Evolutionary conservation across 2,329 filamentous ascomycete species (phyloP), one percentile per base, ranked within the genome.

Genomic region (Exophiala lecanii-corni): DNA sequence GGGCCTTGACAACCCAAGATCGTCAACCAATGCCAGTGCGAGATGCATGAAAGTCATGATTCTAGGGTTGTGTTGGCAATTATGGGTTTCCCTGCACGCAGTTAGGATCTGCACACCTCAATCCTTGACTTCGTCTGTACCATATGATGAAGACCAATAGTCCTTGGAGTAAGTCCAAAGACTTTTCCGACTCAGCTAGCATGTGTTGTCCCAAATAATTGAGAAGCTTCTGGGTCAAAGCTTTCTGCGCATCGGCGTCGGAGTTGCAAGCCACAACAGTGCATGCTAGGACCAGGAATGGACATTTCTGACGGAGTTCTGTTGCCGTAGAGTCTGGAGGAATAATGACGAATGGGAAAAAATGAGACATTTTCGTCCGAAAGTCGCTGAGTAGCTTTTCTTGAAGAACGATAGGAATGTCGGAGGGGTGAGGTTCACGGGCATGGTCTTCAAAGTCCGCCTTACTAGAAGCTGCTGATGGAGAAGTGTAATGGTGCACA

Each of bases 151-250:
- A 58, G 0, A 68, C 56, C 13, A 68, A 45, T 2, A 67, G 35
- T 3, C 63, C 66, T 51, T 69, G 63, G 18, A 69, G 54, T 10
- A 65, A 53, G 28, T 66, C 66, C n/a, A 69, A 58, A 12, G 55
- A 62, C 17, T 62, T 57, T 5, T 62, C 53, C 1, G 57, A 57
- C 5, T 53, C 53, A 5, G 59, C 34, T 9, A 68, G 50, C 35
- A 64, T 61, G 9, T 58, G 57, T 12, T 57, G 51, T n/a, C 58
- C 54, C 35, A 66, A 49, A 30, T 58, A 55, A 2, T 50, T 49
- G 25, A 58, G 54, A 19, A 64, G 41, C 18, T 59, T 55, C 15
- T 58, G 58, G 2, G 56, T 55, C 3, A 64, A 52, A 2, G 51
- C 47, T 18, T 41, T 42, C 36, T 63, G 60, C 16, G 56, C 41